These are phyloP conservation scores for Penicillium roqueforti DNA, from an alignment of 495 filamentous ascomycete genomes.

Conservation along the genomic window DNA sequence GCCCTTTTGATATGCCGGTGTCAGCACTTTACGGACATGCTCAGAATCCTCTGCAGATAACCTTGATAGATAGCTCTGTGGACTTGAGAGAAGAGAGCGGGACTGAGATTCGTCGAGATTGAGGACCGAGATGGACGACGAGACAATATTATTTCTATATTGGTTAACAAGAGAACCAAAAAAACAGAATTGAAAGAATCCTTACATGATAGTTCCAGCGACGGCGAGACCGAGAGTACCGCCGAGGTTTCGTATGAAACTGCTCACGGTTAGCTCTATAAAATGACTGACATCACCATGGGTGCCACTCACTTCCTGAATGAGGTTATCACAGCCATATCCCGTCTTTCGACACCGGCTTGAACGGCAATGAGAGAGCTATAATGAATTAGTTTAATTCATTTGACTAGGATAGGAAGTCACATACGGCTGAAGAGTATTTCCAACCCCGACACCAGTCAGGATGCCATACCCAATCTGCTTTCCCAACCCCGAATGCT, in stretches of 20 bases:
- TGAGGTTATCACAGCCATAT: slow-evolving; percentile 54
- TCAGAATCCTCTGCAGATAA: slow-evolving; percentile 30
- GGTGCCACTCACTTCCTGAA: slow-evolving; percentile 46
- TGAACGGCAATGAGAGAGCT: slow-evolving; percentile 48
- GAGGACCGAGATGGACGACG: slow-evolving; percentile 32
- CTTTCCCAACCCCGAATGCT: slow-evolving; percentile 46
- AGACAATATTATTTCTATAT: slow-evolving; percentile 43
- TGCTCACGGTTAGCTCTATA: slow-evolving; percentile 21
- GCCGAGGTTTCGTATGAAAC: slow-evolving; percentile 51
- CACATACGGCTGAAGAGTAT: slow-evolving; percentile 50
- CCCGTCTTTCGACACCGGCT: slow-evolving; percentile 47
- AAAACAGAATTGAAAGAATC: not conserved
- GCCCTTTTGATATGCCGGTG: slow-evolving; percentile 46
- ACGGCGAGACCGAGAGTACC: slow-evolving; percentile 51
- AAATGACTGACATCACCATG: not conserved
- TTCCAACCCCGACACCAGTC: slow-evolving; percentile 50
- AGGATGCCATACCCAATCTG: slow-evolving; percentile 51
- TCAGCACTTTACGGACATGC: slow-evolving; percentile 33
- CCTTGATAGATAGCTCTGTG: slow-evolving; percentile 28
- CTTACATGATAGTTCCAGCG: slow-evolving; percentile 49
- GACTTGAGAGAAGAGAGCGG: slow-evolving; percentile 30
- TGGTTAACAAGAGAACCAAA: not conserved
- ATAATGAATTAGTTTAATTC: not conserved
- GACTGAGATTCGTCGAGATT: slow-evolving; percentile 22
- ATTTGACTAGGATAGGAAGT: not conserved